phyloP scores from a whole-genome alignment of 1,139 yeast species.

The Magnusiomyces suaveolens region DNA sequence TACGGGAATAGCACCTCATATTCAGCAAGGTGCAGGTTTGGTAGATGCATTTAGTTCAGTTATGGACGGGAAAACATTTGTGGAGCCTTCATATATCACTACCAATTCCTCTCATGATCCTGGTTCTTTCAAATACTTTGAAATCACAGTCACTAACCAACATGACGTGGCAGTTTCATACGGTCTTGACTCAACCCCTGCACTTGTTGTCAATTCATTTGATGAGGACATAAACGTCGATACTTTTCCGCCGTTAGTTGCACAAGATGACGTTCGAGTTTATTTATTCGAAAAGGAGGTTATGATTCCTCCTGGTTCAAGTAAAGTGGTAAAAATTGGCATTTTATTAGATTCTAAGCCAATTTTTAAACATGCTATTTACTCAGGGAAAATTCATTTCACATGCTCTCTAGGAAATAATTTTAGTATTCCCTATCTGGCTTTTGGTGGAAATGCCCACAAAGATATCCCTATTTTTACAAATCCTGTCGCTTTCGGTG shows the following conservation, averaged over 20 bases:
- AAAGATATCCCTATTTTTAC: not conserved
- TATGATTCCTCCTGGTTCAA: slow-evolving; percentile 5
- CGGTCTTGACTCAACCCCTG: slow-evolving; percentile 10
- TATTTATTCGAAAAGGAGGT: not conserved
- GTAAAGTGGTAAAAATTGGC: not conserved
- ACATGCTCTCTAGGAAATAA: slow-evolving; percentile 7
- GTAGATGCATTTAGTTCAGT: slow-evolving; percentile 33
- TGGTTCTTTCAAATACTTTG: slow-evolving; percentile 16
- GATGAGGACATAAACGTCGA: not conserved
- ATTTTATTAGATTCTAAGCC: not conserved
- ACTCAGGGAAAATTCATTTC: slow-evolving; percentile 10
- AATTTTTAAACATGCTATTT: slow-evolving; percentile 1
- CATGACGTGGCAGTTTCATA: slow-evolving; percentile 11
- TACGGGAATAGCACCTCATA: slow-evolving; percentile 16
- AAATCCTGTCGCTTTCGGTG: not conserved
- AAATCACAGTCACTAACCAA: not conserved
- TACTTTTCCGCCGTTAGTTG: slow-evolving; percentile 6
- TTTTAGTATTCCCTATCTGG: slow-evolving; percentile 10
- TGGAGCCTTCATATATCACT: slow-evolving; percentile 15
- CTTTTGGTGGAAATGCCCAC: slow-evolving; percentile 4
- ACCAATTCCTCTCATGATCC: slow-evolving; percentile 19
- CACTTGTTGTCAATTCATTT: slow-evolving; percentile 4
- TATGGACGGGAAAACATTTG: slow-evolving; percentile 28
- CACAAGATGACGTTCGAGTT: not conserved
- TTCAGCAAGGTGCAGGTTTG: slow-evolving; percentile 25